Evolutionary conservation across 345 rosid genomes (phyloP), one percentile per base, ranked within the genome.

Genomic region (Erodium maritimum): DNA sequence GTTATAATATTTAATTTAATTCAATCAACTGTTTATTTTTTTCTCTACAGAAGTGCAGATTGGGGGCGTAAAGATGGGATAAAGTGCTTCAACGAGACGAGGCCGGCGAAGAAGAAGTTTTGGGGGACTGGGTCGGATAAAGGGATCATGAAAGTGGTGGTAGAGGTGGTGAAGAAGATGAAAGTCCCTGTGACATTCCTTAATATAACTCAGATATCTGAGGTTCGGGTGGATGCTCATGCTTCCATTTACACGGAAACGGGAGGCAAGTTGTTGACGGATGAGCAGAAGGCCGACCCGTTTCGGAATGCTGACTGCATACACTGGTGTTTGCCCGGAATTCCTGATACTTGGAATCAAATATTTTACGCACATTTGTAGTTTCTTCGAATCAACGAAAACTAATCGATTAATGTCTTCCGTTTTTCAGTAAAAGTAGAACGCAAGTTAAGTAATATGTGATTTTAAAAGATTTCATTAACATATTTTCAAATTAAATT

Each of bases 281-380:
- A 78, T 5, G 85, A 88, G 64, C 64, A 91, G 64, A 84, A 65
- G 58, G 81, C 87, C 0, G 83, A 88, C 59, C 96, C 98, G 0
- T 21, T 74, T 29, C 79, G 12, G 12, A 50, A 88, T 21, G 96
- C 98, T 13, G 98, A 91, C 65, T 91, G 96, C 75, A 91, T 91
- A 59, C 98, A 91, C 17, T 91, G 96, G 96, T 91, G 98, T 24
- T 62, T 91, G 63, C 98, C 96, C 1, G 95, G 96, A 21, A 74
- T 91, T 18, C 95, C 98, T 0, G 98, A 91, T 65, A 83, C 96
- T 0, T 91, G 95, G 95, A 91, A 88, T 60, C 95, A 72, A 54
- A 80, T 91, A 50, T 61, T 91, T 20, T 74, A 81, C 21, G 96
- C 96, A 19, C 74, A 80, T 66, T 75, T 91, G 86, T 91, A 86